A percentile compares a stretch with the other conserved stretches of the same genome.
phyloP scores from a whole-genome alignment of 2,329 filamentous ascomycete species.

The Hypoxylon sp. region DNA sequence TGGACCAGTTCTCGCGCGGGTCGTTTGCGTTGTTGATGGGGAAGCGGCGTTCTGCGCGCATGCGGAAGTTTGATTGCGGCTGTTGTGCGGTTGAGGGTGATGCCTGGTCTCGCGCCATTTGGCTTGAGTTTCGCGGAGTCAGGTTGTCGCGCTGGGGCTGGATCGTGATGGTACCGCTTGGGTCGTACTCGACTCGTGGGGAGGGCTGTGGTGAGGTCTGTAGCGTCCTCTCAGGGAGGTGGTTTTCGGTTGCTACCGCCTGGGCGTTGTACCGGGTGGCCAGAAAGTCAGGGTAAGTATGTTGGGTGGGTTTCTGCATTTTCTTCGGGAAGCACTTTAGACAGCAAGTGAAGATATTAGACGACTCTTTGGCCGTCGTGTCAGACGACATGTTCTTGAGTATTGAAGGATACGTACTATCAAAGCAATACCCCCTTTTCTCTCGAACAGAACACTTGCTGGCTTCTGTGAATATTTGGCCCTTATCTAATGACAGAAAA shows the following conservation, averaged over 20 bases:
- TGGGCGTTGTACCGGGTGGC: constrained; percentile 36
- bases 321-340: constrained; percentile 34
- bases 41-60: background rate
- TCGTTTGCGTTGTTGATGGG: background rate
- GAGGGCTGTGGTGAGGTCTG: background rate
- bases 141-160: background rate
- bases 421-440: constrained; percentile 23
- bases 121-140: background rate
- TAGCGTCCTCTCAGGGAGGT: background rate
- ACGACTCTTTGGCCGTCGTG: constrained; percentile 6
- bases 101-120: constrained; percentile 6
- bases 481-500: background rate
- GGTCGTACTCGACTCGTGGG: constrained; percentile 15
- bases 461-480: background rate
- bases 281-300: constrained; percentile 9
- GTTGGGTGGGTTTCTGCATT: background rate
- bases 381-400: constrained; percentile 20
- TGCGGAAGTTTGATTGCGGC: background rate
- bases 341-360: constrained; percentile 31
- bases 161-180: background rate
- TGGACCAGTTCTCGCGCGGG: constrained; percentile 36
- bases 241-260: constrained; percentile 16
- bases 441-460: no score
- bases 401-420: constrained; percentile 40
- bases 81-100: background rate